These are phyloP conservation scores for Tanacetum coccineum DNA, from an alignment of 129 eudicot species.

Conservation along the genomic window DNA sequence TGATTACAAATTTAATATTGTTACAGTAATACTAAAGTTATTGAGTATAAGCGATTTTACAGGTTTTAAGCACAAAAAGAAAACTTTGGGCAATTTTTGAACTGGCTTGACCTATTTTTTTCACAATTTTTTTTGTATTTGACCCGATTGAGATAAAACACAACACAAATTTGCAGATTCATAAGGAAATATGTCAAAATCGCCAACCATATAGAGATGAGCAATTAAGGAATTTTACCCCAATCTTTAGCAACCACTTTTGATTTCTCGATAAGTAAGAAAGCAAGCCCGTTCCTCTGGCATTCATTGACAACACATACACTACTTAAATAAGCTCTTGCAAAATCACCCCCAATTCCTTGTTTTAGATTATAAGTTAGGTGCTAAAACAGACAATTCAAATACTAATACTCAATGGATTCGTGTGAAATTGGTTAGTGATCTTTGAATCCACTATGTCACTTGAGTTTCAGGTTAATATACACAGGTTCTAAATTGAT, in stretches of 20 bases:
- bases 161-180: background rate
- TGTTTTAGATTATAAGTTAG: conserved; percentile 27
- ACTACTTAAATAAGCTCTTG: conserved; percentile 82
- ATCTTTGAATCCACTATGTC: too few relatives aligned
- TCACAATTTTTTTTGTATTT: too few relatives aligned
- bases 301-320: conserved; percentile 91
- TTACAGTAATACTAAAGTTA: too few relatives aligned
- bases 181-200: too few relatives aligned
- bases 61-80: too few relatives aligned
- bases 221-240: conserved; percentile 46
- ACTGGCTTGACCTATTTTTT: too few relatives aligned
- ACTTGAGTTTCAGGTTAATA: background rate
- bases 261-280: conserved; percentile 51
- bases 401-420: background rate
- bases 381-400: background rate
- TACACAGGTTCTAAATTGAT: background rate
- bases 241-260: conserved; percentile 69
- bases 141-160: background rate
- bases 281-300: conserved; percentile 73
- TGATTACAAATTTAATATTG: too few relatives aligned
- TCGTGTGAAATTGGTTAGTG: conserved; percentile 8
- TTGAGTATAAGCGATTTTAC: too few relatives aligned
- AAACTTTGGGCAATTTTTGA: too few relatives aligned
- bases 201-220: too few relatives aligned
- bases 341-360: conserved; percentile 79